Percentiles rank a stretch among this genome's conserved stretches.
Evolutionary conservation across 2,329 filamentous ascomycete species (phyloP).

Genomic region (Teratosphaeria gauchensis): DNA sequence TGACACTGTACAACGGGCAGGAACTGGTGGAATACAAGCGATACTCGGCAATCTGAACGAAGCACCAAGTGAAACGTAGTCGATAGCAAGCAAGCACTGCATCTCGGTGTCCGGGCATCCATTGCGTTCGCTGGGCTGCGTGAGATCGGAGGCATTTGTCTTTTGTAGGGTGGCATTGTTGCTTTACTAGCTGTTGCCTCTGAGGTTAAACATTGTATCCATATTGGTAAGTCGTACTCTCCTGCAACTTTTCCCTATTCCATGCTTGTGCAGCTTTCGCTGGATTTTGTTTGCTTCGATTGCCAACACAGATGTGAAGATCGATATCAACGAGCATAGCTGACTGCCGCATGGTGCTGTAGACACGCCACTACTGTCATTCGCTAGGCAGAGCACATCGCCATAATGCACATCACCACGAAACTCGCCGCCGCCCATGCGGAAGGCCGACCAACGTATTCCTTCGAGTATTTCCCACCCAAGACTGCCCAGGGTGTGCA

Average conservation of each 20-base stretch:
- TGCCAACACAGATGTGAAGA: background rate
- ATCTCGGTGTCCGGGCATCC: background rate
- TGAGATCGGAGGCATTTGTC: background rate
- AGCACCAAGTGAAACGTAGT: conserved; percentile 8
- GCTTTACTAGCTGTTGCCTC: background rate
- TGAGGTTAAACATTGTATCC: background rate
- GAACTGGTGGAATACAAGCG: conserved; percentile 25
- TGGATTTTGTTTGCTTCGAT: background rate
- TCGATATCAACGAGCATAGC: background rate
- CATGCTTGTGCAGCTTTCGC: background rate
- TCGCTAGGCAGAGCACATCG: background rate
- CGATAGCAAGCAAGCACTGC: background rate
- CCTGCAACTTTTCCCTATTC: background rate
- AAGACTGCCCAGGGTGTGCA: conserved; percentile 97
- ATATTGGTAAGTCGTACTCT: background rate
- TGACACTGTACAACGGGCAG: conserved; percentile 26
- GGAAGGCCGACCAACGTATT: conserved; percentile 78
- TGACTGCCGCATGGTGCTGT: background rate
- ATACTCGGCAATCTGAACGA: conserved; percentile 14
- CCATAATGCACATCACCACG: conserved; percentile 84
- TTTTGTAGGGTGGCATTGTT: background rate
- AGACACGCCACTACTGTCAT: background rate
- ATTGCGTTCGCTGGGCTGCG: background rate
- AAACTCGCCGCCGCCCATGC: conserved; percentile 77
- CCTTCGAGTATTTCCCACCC: conserved; percentile 98